Base-by-base conservation (phyloP, 495 filamentous ascomycete genomes). In the Penicillium odoratum region DNA sequence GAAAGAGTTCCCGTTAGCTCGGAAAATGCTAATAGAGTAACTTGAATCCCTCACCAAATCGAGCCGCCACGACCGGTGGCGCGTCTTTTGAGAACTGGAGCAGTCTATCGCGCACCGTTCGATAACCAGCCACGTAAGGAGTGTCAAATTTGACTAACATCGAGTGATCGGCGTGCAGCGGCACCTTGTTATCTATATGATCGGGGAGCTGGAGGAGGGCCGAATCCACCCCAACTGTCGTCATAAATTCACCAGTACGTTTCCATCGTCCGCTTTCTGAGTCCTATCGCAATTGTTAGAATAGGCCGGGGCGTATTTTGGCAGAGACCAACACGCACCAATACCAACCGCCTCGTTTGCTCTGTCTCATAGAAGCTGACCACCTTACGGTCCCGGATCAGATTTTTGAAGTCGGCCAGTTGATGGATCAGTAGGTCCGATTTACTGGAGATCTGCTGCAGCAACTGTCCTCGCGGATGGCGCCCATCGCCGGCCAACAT, bases 321-420 rank as follows among this genome's bases (percentile, higher is more conserved):
- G 48, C 7, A 18, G 53, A 55, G 21, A 48, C 48, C 30, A 53
- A 26, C 15, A 44, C 42, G 33, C 52, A 62, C 55, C 21, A 50
- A 57, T 51, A 29, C 56, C 26, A 69, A 56, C 55, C 49, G 50
- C 55, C 66, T 60, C 8, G 69, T 70, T 50, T 69, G 64, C 47
- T 60, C 48, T 44, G 62, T 71, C 60, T 73, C 63, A 42, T 65
- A 72, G 52, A 74, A 74, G 49, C 65, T 70, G 21, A 65, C 60
- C 40, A 72, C 60, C 45, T 72, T 67, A 15, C 59, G 58, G 38
- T 72, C 65, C 21, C 59, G 59, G 44, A 70, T 63, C 28, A 70
- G 42, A 53, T 74, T 67, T 56, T 67, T 61, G 34, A 65, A 65
- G 34, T 65, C 51, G 18, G 52, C 52, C 43, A 62, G 51, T 30